Conservation (phyloP, 371 early-diverging fungal genomes). For the Conidiobolus incongruus region DNA sequence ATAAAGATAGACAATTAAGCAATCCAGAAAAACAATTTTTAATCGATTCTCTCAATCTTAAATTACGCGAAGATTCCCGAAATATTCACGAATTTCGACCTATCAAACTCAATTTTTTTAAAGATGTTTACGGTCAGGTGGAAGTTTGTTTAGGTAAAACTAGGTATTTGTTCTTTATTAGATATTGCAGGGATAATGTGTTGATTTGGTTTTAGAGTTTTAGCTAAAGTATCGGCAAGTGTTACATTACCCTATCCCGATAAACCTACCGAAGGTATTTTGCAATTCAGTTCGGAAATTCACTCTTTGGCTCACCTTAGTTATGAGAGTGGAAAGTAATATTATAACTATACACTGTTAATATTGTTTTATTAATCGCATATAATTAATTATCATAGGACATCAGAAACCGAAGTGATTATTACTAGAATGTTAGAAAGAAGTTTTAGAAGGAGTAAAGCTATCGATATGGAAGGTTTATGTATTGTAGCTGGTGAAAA, state of each 20-base stretch:
- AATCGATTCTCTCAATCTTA: not conserved
- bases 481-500: constrained; percentile 91
- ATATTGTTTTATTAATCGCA: not conserved
- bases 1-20: not conserved
- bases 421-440: constrained; percentile 73
- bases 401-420: constrained; percentile 57
- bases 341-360: not conserved
- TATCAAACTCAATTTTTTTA: not conserved
- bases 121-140: not conserved
- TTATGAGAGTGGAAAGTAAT: constrained; percentile 39
- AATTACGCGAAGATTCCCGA: not conserved
- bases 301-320: constrained; percentile 63
- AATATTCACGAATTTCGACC: not conserved
- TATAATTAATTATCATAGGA: constrained; percentile 12
- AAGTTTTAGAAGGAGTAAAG: constrained; percentile 55
- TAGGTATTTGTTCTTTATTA: no score
- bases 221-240: constrained; percentile 64
- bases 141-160: not conserved
- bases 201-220: constrained; percentile 23
- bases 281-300: constrained; percentile 61
- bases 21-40: not conserved
- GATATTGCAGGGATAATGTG: not conserved
- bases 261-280: constrained; percentile 65
- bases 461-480: constrained; percentile 86
- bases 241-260: constrained; percentile 60